A percentile compares a stretch with the other conserved stretches of the same genome.
Evolutionary conservation across 805 yeast genomes (phyloP).

Genomic region (Maudiozyma saulgeensis): DNA sequence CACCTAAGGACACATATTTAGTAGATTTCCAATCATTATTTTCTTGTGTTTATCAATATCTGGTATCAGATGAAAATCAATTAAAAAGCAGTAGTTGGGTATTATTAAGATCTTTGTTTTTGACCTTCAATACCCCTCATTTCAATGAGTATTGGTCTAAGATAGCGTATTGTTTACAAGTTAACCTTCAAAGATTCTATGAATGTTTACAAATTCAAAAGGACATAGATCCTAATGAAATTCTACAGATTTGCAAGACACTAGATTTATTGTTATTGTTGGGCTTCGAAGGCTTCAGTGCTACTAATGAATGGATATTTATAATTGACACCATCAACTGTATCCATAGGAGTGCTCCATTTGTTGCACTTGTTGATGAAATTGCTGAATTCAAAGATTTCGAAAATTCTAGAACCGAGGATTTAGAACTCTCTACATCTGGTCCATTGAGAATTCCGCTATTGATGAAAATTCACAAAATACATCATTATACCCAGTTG

Average conservation of each 20-base stretch:
- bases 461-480: conserved; percentile 18
- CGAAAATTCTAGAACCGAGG: conserved; percentile 24
- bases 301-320: conserved; percentile 72
- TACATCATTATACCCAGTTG: conserved; percentile 18
- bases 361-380: conserved; percentile 37
- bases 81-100: conserved; percentile 32
- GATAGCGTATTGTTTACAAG: conserved; percentile 52
- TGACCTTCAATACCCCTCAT: conserved; percentile 55
- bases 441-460: conserved; percentile 21
- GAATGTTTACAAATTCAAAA: conserved; percentile 23
- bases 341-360: conserved; percentile 33
- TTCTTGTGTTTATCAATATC: conserved; percentile 34
- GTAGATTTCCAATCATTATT: conserved; percentile 41
- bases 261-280: conserved; percentile 64
- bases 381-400: conserved; percentile 33
- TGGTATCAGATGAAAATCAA: conserved; percentile 23
- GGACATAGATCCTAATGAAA: conserved; percentile 24
- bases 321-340: conserved; percentile 60
- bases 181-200: conserved; percentile 22
- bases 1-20: conserved; percentile 48
- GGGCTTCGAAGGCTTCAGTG: conserved; percentile 68
- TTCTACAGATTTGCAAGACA: conserved; percentile 60
- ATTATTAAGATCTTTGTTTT: conserved; percentile 53
- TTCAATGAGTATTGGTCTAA: conserved; percentile 62
- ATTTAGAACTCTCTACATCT: conserved; percentile 14